Evolutionary conservation across 176 grass and related monocot species (phyloP).

Genomic region (Eleusine indica): DNA sequence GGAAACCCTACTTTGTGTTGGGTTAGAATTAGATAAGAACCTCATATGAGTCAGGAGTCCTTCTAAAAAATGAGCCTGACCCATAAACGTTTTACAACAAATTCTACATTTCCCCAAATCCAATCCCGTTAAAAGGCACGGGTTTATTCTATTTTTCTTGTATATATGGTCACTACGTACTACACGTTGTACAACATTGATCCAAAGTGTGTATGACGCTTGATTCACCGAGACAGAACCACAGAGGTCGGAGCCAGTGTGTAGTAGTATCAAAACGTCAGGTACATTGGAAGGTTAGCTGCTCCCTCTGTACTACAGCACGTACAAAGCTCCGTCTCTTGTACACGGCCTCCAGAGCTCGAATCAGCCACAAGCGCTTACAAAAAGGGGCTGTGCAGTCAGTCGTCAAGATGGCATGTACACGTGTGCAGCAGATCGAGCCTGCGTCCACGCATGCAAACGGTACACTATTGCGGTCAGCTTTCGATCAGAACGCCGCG

Average conservation of each 20-base stretch:
- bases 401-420: neutral
- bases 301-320: conserved; percentile 36
- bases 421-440: neutral
- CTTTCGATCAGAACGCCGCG: conserved; percentile 24
- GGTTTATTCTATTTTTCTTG: neutral
- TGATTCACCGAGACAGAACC: neutral
- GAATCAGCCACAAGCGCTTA: neutral
- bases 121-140: neutral
- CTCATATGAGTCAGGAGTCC: too few species aligned
- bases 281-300: conserved; percentile 27
- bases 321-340: conserved; percentile 32
- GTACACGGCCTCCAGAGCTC: neutral
- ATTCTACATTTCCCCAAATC: neutral
- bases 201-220: neutral
- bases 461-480: neutral
- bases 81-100: neutral
- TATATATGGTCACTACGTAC: neutral
- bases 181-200: neutral
- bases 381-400: neutral
- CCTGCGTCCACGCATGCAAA: neutral
- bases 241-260: too few species aligned
- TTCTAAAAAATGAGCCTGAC: too few species aligned
- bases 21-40: too few species aligned
- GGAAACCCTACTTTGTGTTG: too few species aligned
- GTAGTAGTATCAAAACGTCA: neutral